Percentiles rank a stretch among this genome's conserved stretches.
phyloP scores from a whole-genome alignment of 225 moss, liverwort and hornwort species.

The Lunularia cruciata region DNA sequence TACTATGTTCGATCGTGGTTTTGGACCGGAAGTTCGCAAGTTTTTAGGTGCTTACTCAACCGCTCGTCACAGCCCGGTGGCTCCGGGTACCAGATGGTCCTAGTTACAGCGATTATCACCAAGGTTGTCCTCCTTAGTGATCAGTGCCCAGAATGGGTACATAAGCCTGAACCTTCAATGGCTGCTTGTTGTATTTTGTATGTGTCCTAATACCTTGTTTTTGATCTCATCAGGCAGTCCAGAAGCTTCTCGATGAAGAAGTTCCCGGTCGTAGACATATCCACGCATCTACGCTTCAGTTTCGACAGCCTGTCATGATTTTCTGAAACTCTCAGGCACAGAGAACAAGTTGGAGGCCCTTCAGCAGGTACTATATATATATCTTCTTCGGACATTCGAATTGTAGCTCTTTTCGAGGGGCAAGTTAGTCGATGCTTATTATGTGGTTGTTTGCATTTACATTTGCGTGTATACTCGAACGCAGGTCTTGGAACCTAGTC shows the following conservation, averaged over 20 bases:
- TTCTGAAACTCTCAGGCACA: conserved; percentile 74
- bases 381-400: background rate
- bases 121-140: conserved; percentile 48
- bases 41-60: conserved; percentile 86
- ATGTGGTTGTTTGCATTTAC: background rate
- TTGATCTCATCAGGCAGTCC: conserved; percentile 61
- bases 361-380: conserved; percentile 54
- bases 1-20: conserved; percentile 97
- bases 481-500: conserved; percentile 92
- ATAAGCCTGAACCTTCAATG: background rate
- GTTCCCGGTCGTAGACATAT: conserved; percentile 94
- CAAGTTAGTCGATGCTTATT: background rate
- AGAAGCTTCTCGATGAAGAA: conserved; percentile 85
- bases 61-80: conserved; percentile 77
- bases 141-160: background rate
- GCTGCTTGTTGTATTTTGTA: background rate
- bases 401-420: no score
- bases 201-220: background rate
- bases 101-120: conserved; percentile 91
- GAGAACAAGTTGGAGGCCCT: conserved; percentile 95
- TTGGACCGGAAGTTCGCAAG: conserved; percentile 87
- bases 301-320: conserved; percentile 87
- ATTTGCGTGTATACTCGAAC: background rate
- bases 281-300: conserved; percentile 93
- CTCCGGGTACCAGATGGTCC: conserved; percentile 72